phyloP scores from a whole-genome alignment of 345 rosid species.

The Acer negundo region DNA sequence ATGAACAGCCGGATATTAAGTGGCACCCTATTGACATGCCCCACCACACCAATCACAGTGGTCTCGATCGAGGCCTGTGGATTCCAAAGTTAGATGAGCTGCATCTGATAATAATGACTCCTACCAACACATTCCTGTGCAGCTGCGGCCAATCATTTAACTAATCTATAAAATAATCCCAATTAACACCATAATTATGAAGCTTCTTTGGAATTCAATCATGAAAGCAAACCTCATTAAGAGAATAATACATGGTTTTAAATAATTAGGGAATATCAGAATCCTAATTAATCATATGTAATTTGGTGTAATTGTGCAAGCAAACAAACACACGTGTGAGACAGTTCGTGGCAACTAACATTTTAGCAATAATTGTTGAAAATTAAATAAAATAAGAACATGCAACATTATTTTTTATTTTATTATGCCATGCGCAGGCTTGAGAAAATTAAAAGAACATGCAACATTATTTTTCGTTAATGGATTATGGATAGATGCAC shows the following conservation, averaged over 20 bases:
- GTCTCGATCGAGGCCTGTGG: not conserved
- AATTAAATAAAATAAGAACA: not conserved
- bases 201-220: not conserved
- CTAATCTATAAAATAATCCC: not conserved
- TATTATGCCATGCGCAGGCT: not conserved
- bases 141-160: not conserved
- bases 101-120: slow-evolving; percentile 1
- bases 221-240: not conserved
- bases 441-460: not conserved
- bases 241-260: too few relatives aligned
- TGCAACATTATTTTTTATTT: not conserved
- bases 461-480: not conserved
- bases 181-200: not conserved
- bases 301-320: too few relatives aligned
- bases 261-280: not conserved
- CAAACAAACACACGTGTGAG: not conserved
- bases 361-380: not conserved
- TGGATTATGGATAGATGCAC: not conserved
- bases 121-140: not conserved
- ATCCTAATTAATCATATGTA: not conserved
- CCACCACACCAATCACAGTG: not conserved
- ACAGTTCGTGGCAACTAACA: not conserved
- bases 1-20: not conserved
- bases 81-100: slow-evolving; percentile 1
- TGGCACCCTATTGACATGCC: slow-evolving; percentile 12